Conservation (phyloP, 441 rosid genomes). For the Jatropha multifida region DNA sequence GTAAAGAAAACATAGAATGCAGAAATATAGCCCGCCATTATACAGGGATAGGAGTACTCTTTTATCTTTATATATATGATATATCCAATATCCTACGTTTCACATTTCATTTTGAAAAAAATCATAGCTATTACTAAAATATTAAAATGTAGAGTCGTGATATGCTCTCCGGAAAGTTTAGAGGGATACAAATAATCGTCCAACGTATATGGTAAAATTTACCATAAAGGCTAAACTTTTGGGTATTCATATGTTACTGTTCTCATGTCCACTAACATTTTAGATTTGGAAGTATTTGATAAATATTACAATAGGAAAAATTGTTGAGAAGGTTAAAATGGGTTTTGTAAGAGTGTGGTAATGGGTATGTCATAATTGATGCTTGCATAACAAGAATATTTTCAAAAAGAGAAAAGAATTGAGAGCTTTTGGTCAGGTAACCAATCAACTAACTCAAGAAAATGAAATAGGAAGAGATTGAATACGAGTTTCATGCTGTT, state of each 20-base stretch:
- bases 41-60: neutral
- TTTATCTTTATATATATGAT: neutral
- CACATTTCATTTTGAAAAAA: too few species aligned
- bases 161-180: too few species aligned
- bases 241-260: too few species aligned
- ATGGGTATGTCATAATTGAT: slow-evolving; percentile 12
- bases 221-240: too few species aligned
- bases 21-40: neutral
- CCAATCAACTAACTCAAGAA: slow-evolving; percentile 5
- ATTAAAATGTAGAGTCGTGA: too few species aligned
- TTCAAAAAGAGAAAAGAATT: neutral
- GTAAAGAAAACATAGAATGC: neutral
- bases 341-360: neutral
- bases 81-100: too few species aligned
- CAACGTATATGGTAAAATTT: too few species aligned
- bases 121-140: too few species aligned
- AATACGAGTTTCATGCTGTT: slow-evolving; percentile 21
- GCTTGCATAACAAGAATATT: neutral
- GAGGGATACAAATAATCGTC: too few species aligned
- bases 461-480: slow-evolving; percentile 14
- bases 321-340: neutral
- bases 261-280: neutral
- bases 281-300: too few species aligned
- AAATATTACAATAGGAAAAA: too few species aligned
- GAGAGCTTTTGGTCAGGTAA: neutral